Base-by-base conservation (phyloP, 2,329 filamentous ascomycete genomes). In the Aspergillus quadricinctus region DNA sequence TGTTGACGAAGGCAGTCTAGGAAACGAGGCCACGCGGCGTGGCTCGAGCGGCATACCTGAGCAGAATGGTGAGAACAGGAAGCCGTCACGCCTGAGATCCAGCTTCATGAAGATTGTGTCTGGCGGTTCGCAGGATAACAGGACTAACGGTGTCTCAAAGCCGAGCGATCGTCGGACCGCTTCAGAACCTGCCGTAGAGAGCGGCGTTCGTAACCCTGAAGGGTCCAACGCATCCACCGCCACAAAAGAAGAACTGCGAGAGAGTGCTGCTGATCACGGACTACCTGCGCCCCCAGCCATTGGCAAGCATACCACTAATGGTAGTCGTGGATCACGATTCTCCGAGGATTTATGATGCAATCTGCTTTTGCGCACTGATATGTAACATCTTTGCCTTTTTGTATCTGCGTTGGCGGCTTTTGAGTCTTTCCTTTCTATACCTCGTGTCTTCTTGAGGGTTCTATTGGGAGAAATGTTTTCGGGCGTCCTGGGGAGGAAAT, bases 261-360 rank as follows among this genome's bases (percentile, higher is more conserved):
- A 70, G 28, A 69, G 64, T 50, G 72, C 68, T 23, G 40, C 55
- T 9, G 70, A 70, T 9, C 70, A 71, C 17, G 65, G 66, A 9
- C 59, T 73, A 27, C 63, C 65, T 46, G 62, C 58, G 1, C 72
- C 72, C 4, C 69, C 69, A 5, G 53, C 54, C n/a, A 55, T 64
- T 48, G 58, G 57, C n/a, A 69, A 69, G 35, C 61, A 55, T 52
- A 17, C 50, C 14, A 68, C 65, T 43, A 55, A 64, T 46, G 66
- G 64, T 53, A 64, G 59, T 11, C 66, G 72, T 5, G 71, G 71
- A 48, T 74, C 72, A 2, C 62, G 69, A 49, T 75, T 75, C 54
- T 73, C 71, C 1, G 72, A 75, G 46, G 70, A 73, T 60, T 53
- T 75, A 52, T 74, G 56, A 67, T 62, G 11, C 31, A 37, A 17